Conservation (phyloP, 2,329 filamentous ascomycete species). For the Cordyceps cateniannulata region DNA sequence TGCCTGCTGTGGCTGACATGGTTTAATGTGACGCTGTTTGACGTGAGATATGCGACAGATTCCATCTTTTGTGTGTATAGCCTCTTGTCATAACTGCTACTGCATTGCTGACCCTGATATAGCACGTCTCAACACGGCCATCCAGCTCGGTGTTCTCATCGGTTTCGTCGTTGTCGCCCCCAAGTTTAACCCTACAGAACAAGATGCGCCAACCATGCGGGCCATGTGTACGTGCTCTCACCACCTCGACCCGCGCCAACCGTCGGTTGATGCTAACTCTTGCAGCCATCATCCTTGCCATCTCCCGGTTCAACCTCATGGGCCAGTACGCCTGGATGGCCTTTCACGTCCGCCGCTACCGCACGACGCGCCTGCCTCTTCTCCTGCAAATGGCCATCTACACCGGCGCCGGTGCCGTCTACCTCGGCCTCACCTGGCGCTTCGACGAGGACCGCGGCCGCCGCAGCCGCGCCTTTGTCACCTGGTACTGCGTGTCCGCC, state of each 20-base stretch:
- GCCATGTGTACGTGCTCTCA: slow-evolving; percentile 31
- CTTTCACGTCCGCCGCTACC: slow-evolving; percentile 36
- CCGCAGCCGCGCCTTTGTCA: slow-evolving; percentile 29
- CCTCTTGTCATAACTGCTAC: no score
- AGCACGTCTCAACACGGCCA: slow-evolving; percentile 49
- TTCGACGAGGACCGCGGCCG: slow-evolving; percentile 25
- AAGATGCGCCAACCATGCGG: slow-evolving; percentile 31
- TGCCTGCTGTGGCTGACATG: slow-evolving; percentile 59
- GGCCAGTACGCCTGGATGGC: slow-evolving; percentile 46
- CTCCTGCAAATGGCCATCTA: slow-evolving; percentile 30
- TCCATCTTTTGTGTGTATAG: slow-evolving; percentile 44
- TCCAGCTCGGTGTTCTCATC: slow-evolving; percentile 59
- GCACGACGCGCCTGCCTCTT: slow-evolving; percentile 29
- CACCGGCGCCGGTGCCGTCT: slow-evolving; percentile 29
- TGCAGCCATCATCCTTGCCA: slow-evolving; percentile 40
- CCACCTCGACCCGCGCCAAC: not conserved
- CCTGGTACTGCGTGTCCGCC: slow-evolving; percentile 48
- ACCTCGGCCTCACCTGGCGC: slow-evolving; percentile 35
- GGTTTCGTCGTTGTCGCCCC: slow-evolving; percentile 56
- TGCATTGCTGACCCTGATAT: no score
- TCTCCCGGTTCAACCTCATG: slow-evolving; percentile 45
- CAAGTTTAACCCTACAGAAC: slow-evolving; percentile 34
- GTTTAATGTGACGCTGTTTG: slow-evolving; percentile 58
- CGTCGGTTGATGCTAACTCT: not conserved
- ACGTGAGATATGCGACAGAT: slow-evolving; percentile 59